Evolutionary conservation across 2,329 filamentous ascomycete species (phyloP).

Genomic region (Clarireedia hainanense): DNA sequence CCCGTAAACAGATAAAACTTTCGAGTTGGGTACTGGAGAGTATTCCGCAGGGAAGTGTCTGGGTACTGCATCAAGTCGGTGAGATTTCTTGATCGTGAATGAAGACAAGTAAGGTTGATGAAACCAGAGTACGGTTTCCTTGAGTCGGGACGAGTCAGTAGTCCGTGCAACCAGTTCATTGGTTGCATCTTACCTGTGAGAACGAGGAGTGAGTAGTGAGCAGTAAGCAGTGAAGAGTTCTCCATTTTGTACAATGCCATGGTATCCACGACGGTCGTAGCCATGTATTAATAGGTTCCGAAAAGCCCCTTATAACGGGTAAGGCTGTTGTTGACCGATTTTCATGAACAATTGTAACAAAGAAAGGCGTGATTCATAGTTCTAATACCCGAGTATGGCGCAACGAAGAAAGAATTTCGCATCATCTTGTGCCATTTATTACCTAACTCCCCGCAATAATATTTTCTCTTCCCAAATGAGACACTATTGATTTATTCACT

Average conservation of each 20-base stretch:
- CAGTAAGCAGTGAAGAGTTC: too few species aligned
- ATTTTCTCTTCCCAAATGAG: neutral
- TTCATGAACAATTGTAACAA: slow-evolving; percentile 3
- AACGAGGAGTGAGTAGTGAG: too few species aligned
- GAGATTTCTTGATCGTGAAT: too few species aligned
- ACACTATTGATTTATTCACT: neutral
- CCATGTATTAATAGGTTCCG: neutral
- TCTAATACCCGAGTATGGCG: neutral
- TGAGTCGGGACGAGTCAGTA: too few species aligned
- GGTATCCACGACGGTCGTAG: neutral
- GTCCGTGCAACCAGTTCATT: too few species aligned
- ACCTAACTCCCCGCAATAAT: neutral
- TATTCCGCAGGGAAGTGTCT: too few species aligned
- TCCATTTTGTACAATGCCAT: too few species aligned
- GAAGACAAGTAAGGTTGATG: too few species aligned
- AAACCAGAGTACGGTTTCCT: too few species aligned
- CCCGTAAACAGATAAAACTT: neutral
- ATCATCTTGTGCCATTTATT: slow-evolving; percentile 4
- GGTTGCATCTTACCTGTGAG: too few species aligned
- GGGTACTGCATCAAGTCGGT: too few species aligned
- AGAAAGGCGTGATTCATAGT: slow-evolving; percentile 6
- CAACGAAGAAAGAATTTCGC: slow-evolving; percentile 2
- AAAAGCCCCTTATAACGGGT: neutral
- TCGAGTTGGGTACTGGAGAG: neutral
- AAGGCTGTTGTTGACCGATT: neutral